phyloP scores from a whole-genome alignment of 2,329 filamentous ascomycete genomes.

The Ophiostoma novo-ulmi region DNA sequence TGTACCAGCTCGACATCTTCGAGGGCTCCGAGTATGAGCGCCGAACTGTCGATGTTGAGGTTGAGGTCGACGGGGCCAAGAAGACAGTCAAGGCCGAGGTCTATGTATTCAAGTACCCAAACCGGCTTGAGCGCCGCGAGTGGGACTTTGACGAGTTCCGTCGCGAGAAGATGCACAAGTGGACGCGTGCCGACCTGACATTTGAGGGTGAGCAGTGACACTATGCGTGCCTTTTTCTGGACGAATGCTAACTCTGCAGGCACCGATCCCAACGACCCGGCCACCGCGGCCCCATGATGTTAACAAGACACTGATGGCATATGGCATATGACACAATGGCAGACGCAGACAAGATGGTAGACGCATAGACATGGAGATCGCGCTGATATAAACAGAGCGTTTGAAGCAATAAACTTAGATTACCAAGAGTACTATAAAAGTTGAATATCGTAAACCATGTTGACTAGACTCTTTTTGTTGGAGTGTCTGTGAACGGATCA shows the following conservation, averaged over 20 bases:
- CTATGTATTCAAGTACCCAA: constrained; percentile 57
- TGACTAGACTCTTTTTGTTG: constrained; percentile 29
- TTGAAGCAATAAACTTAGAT: not conserved
- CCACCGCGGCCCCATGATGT: constrained; percentile 24
- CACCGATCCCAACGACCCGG: constrained; percentile 27
- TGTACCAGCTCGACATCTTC: constrained; percentile 71
- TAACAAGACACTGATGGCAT: not conserved
- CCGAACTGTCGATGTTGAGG: constrained; percentile 46
- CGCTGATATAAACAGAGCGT: not conserved
- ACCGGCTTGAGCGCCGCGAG: constrained; percentile 61
- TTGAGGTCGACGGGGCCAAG: not conserved
- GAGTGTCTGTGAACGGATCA: constrained; percentile 50
- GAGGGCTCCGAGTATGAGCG: constrained; percentile 72
- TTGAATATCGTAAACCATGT: not conserved
- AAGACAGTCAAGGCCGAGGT: constrained; percentile 43
- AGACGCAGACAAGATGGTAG: not conserved
- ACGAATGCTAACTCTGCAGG: constrained; percentile 21
- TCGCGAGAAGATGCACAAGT: constrained; percentile 59
- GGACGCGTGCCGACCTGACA: constrained; percentile 48
- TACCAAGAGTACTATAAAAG: not conserved
- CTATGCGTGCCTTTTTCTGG: no score
- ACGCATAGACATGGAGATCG: not conserved
- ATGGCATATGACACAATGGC: not conserved
- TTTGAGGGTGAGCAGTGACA: constrained; percentile 38
- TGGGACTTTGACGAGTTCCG: constrained; percentile 89